Base-by-base conservation (phyloP, 2,329 filamentous ascomycete genomes). In the Microdochium paspali region DNA sequence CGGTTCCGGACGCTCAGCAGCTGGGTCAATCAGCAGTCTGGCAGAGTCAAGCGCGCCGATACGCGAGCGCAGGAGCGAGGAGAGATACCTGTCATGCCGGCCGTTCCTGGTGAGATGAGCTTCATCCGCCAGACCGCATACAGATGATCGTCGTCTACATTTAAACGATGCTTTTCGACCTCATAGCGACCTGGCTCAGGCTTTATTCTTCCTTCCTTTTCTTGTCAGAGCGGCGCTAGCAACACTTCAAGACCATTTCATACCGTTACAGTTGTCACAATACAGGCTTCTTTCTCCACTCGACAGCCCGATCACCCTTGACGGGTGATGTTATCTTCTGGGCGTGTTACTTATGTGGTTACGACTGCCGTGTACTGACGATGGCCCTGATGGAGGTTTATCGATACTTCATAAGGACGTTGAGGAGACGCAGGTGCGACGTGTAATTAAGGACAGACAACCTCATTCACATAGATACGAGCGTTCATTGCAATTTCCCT, bases 1-100 rank as follows among this genome's bases (percentile, higher is more conserved):
- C 71, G 74, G 4, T 84, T 82, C 59, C 71, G 77, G 30, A 73
- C 69, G 6, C 69, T 85, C 48, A 72, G 69, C 48, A 82, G 78
- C 25, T 85, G 82, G 82, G 80, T 85, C 2, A 73, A 74, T 53
- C 79, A 85, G 57, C 81, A 85, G 60, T 74, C 73, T 9, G 73
- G 73, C 2, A 70, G 77, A 2, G 60, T 80, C 25, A 71, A 71
- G 55, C 67, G 72, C 24, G 71, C 69, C 2, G 66, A 71, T 54
- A 66, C 69, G 48, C 66, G 65, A 35, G 58, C 58, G 9, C 50
- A 59, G 32, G 61, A 62, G 43, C 50, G 57, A 18, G 56, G 56
- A 35, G 56, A 59, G 44, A 50, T 59, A 7, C 57, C 57, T 10
- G 52, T 57, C 10, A 57, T 59, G 47, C 57, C 56, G 10, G 55